Evolutionary conservation across 768 basidiomycete genomes (phyloP).

Genomic region (Exidia glandulosa): DNA sequence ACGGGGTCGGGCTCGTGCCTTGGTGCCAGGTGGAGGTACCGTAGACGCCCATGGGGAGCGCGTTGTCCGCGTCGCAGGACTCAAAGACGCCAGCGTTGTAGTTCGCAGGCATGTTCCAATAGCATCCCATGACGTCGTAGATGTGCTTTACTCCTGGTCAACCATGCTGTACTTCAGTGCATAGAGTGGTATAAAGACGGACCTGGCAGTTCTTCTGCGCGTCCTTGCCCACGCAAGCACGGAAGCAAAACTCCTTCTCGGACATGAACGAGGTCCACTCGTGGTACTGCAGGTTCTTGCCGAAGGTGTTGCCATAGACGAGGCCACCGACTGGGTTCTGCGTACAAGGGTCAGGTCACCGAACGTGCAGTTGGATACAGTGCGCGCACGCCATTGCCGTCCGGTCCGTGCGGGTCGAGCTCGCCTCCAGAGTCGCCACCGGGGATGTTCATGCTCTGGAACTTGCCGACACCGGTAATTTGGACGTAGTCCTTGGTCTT

Average conservation of each 20-base stretch:
- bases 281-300: slow-evolving; percentile 27
- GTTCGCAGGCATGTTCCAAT: slow-evolving; percentile 22
- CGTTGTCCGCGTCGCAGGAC: slow-evolving; percentile 29
- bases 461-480: slow-evolving; percentile 28
- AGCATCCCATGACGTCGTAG: slow-evolving; percentile 26
- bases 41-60: slow-evolving; percentile 29
- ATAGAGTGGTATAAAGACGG: neutral
- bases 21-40: slow-evolving; percentile 26
- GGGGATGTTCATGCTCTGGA: slow-evolving; percentile 26
- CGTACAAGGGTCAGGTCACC: neutral
- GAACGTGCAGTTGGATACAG: neutral
- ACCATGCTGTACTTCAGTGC: neutral
- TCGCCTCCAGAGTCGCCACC: slow-evolving; percentile 29
- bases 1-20: slow-evolving; percentile 27
- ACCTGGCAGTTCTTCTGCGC: slow-evolving; percentile 26
- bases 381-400: slow-evolving; percentile 24
- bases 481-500: slow-evolving; percentile 35
- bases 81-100: slow-evolving; percentile 27
- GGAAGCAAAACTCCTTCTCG: slow-evolving; percentile 32
- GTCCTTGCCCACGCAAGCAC: slow-evolving; percentile 21
- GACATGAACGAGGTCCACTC: slow-evolving; percentile 37
- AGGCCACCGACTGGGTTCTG: slow-evolving; percentile 30
- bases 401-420: slow-evolving; percentile 32
- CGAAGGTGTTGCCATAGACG: slow-evolving; percentile 29
- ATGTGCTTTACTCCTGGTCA: neutral